Base-by-base conservation (phyloP, 2,329 filamentous ascomycete species). In the Fusarium sororula region DNA sequence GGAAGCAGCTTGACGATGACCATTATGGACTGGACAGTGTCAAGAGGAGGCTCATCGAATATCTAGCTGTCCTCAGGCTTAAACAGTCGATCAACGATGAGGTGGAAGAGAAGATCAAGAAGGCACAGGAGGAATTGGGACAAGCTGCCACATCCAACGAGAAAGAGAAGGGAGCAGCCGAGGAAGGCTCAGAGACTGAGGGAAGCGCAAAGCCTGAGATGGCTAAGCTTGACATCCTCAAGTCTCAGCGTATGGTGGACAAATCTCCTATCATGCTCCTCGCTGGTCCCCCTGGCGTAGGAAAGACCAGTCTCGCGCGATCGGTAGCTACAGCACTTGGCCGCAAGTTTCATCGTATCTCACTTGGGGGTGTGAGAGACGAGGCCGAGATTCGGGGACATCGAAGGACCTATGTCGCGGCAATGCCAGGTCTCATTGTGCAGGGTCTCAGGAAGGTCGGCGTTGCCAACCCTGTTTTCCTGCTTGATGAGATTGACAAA, bases 401-500 rank as follows among this genome's bases (percentile, higher is more conserved):
- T 83, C 90, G 96, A 63, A 89, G 96, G 76, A 99, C 96, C 1
- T 99, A 99, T 80, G 96, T 99, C 66, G 96, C 96, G 28, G 96
- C 96, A n/a, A 98, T 99, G 96, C 96, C 96, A 15, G 96, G 96
- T 61, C 87, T 98, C 63, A 93, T 99, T 67, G 95, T 98, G 37
- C 95, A 95, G 81, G 96, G 96, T 0, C 82, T 99, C 63, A 95
- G 96, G 84, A 99, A 98, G 85, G 96, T 97, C 38, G 96, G 95
- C 53, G 96, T 98, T 26, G 91, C 94, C 6, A 99, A 99, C 80
- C 96, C 96, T 1, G 96, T 99, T 64, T 94, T 99, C 84, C 85
- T 99, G 51, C 90, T 99, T 18, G 96, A 99, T 80, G 96, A 99
- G 85, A 98, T 99, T 76, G 96, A 99, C 87, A 99, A 99, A 87